Base-by-base conservation (phyloP, 495 filamentous ascomycete species). In the Penicillium coffeae region DNA sequence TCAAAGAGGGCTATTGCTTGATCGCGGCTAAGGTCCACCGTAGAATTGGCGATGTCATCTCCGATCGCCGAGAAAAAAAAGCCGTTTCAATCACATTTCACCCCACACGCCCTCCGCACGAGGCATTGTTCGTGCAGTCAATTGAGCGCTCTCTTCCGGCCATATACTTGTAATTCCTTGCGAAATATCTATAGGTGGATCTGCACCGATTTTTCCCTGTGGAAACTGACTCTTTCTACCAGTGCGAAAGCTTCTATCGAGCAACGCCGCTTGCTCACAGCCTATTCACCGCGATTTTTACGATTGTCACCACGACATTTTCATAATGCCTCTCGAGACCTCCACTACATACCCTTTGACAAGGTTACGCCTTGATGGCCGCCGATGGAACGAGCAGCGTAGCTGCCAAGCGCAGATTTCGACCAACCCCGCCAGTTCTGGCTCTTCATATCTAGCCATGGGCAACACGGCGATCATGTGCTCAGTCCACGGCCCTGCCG, bases 341-440 rank as follows among this genome's bases (percentile, higher is more conserved):
- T 89, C 87, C 10, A 86, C 86, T 45, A 74, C 71, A 50, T 96
- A 95, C 74, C 77, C 80, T 56, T 82, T 95, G 49, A 87, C 89
- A 42, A 82, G 85, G 55, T 84, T 96, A 51, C 90, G 90, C 62
- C 87, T 94, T 56, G 91, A 96, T 67, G 91, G 93, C 49, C 88
- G 93, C 8, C 83, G 93, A 38, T 99, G 94, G 94, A 99, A 99
- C 71, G 93, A 99, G 68, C 83, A 97, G 35, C 89, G 93, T 21
- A 85, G 88, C 22, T 75, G 97, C 37, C 81, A 86, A 69, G 92
- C 87, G 32, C 88, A 94, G 69, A 89, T 97, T 64, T 87, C 84
- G 35, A 96, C 89, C 16, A 92, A 95, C 69, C 82, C 90, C 20
- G 82, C 90, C 47, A 89, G 91, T 22, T 93, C 96, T 44, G 93